phyloP scores from a whole-genome alignment of 805 yeast genomes.

The Yarrowia sp. region DNA sequence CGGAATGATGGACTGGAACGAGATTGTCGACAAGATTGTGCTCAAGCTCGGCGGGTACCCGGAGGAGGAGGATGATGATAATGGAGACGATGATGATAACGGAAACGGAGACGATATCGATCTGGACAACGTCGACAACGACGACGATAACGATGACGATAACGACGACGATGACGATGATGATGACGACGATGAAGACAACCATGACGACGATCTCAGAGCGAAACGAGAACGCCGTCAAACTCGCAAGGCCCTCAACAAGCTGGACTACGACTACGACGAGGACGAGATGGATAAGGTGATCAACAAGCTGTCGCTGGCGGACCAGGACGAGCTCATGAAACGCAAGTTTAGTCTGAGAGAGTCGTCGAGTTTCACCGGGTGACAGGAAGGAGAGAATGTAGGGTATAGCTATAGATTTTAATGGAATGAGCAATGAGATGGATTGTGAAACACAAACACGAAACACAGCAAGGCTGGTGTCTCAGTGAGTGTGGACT shows the following conservation, averaged over 20 bases:
- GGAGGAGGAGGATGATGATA: slow-evolving; percentile 52
- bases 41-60: slow-evolving; percentile 66
- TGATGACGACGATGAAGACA: slow-evolving; percentile 37
- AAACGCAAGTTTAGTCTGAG: slow-evolving; percentile 17
- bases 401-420: too few relatives aligned
- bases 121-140: slow-evolving; percentile 38
- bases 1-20: slow-evolving; percentile 98
- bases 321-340: slow-evolving; percentile 26
- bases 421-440: too few relatives aligned
- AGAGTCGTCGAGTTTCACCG: slow-evolving; percentile 22
- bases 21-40: slow-evolving; percentile 81
- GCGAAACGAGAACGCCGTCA: slow-evolving; percentile 22
- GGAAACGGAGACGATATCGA: slow-evolving; percentile 42
- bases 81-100: slow-evolving; percentile 47
- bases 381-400: not conserved
- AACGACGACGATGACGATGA: slow-evolving; percentile 35
- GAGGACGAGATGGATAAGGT: slow-evolving; percentile 27
- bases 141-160: slow-evolving; percentile 35
- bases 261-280: slow-evolving; percentile 27
- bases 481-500: too few relatives aligned
- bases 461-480: too few relatives aligned
- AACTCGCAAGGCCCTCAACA: slow-evolving; percentile 18
- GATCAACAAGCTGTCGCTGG: slow-evolving; percentile 23
- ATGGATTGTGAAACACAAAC: too few relatives aligned
- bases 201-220: slow-evolving; percentile 32